Base-by-base conservation (phyloP, 805 yeast species). In the Metschnikowia peoriensis region DNA sequence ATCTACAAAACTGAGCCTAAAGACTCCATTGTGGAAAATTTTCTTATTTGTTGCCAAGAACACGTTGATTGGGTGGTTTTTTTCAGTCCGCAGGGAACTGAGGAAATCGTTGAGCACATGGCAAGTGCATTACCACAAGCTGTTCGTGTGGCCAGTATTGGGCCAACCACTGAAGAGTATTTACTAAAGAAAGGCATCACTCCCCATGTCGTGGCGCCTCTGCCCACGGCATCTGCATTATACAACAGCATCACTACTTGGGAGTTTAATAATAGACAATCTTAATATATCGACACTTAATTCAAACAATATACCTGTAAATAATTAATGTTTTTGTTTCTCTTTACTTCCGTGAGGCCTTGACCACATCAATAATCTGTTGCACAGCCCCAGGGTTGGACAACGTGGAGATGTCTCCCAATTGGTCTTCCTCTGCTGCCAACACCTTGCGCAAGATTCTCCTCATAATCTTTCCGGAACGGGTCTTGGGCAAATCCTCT, bases 381-480 rank as follows among this genome's bases (percentile, higher is more conserved):
- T 83, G 86, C 47, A 94, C 97, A 54, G 88, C 84, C 54, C 81
- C 83, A 16, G 97, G 96, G 70, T 94, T 89, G 46, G 94, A 83
- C 69, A 89, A 77, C 35, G 99, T 94, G 48, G 96, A 85, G 66
- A 87, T 79, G 68, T 93, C 99, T 58, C 99, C 99, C 61, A 94
- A 80, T 68, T 86, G 89, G 60, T 89, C 96, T 61, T 86, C 96
- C 78, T 93, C 97, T 61, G 93, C 92, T 48, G 94, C 85, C 51
- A 91, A 85, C 55, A 93, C 82, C 77, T 94, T 94, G 76, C 99
- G 86, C 73, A 94, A 81, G 57, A 94, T 88, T 78, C 99, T 89
- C 80, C 99, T 88, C 96, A 94, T 93, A 68, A 94, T 93, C 81
- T 94, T 94, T 63, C 99, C 99, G 10, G 97, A 90, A 77, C 99